phyloP scores from a whole-genome alignment of 768 basidiomycete species.

The Thelephora aurantiotincta region DNA sequence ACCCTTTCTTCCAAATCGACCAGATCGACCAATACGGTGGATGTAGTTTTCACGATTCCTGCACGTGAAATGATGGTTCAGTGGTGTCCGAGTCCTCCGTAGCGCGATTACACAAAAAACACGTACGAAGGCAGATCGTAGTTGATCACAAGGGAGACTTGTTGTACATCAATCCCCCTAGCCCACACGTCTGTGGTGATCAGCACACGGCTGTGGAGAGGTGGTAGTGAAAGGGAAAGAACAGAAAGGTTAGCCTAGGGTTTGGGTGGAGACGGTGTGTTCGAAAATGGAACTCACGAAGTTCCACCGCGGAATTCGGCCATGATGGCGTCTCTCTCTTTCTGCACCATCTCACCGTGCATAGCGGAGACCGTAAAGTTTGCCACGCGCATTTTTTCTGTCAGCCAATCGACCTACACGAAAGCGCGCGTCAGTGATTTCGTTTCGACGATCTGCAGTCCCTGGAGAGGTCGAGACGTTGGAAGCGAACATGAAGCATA shows the following conservation, averaged over 20 bases:
- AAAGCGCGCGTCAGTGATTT: not conserved
- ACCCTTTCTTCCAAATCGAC: conserved; percentile 97
- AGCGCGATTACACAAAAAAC: conserved; percentile 1
- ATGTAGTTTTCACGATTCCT: conserved; percentile 99
- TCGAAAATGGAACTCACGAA: conserved; percentile 39
- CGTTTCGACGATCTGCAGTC: too few species aligned
- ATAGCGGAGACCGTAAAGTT: conserved; percentile 96
- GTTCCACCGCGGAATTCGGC: conserved; percentile 89
- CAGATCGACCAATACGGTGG: conserved; percentile 97
- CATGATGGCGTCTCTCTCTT: conserved; percentile 94
- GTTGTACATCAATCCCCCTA: conserved; percentile 95
- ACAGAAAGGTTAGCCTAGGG: conserved; percentile 4
- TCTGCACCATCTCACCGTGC: conserved; percentile 95
- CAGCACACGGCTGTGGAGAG: conserved; percentile 57
- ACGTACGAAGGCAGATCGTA: conserved; percentile 88
- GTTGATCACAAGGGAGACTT: conserved; percentile 95
- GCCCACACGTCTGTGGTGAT: conserved; percentile 98
- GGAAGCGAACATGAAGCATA: too few species aligned
- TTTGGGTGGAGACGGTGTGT: conserved; percentile 3
- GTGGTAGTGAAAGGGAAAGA: not conserved
- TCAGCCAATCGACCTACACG: conserved; percentile 85
- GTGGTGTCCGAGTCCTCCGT: conserved; percentile 1
- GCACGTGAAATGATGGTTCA: too few species aligned
- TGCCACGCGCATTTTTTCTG: conserved; percentile 97
- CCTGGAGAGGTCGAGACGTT: too few species aligned